Conservation (phyloP, 345 rosid species). For the Citrus sp. region DNA sequence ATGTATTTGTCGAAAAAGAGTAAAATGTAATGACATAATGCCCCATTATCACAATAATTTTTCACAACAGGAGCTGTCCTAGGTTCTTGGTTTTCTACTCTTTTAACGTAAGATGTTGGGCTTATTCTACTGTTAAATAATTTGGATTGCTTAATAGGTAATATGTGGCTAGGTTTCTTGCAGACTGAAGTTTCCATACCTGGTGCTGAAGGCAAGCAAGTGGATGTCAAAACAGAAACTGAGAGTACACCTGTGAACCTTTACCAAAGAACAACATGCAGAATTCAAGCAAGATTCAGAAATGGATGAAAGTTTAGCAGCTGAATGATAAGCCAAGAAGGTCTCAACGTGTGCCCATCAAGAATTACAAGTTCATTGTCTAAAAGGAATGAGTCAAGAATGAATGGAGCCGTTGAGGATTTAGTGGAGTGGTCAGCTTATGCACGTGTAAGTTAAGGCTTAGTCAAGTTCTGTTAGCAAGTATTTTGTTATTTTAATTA, state of each 20-base stretch:
- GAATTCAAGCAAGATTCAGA: background rate
- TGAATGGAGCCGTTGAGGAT: no score
- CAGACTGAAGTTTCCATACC: constrained; percentile 88
- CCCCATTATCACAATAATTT: background rate
- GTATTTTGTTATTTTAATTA: no score
- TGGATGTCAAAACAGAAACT: constrained; percentile 62
- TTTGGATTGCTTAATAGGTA: background rate
- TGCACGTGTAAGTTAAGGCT: no score
- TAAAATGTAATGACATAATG: background rate
- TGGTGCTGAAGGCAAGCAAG: constrained; percentile 65
- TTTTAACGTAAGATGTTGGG: background rate
- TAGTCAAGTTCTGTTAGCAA: no score
- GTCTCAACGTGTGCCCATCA: no score
- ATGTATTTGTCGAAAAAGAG: background rate
- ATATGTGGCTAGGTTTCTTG: constrained; percentile 16
- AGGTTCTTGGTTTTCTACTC: background rate
- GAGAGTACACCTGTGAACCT: constrained; percentile 25
- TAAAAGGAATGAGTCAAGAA: no score
- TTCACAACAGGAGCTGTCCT: background rate
- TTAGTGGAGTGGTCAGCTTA: no score
- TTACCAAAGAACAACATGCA: background rate
- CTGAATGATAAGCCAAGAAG: no score
- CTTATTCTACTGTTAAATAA: background rate
- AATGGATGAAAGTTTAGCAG: background rate
- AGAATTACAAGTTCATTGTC: no score